Evolutionary conservation across 2,329 filamentous ascomycete genomes (phyloP).

Genomic region (Stachybotrys elegans): DNA sequence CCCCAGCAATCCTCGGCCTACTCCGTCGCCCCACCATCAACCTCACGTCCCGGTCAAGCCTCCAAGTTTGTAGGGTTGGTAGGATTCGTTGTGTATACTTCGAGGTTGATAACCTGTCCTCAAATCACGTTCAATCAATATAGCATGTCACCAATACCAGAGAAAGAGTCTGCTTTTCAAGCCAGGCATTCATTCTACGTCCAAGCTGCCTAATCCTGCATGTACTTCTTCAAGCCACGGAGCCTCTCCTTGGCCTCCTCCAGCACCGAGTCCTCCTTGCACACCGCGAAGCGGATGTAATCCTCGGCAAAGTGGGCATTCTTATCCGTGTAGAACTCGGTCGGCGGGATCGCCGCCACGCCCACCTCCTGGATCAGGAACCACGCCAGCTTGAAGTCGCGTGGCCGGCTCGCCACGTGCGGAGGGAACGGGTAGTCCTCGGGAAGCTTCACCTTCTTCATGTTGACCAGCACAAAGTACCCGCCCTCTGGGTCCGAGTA

Average conservation of each 20-base stretch:
- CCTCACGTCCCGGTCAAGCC: too few species aligned
- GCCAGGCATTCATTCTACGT: too few species aligned
- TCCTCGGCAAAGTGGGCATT: conserved; percentile 86
- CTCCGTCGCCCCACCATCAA: too few species aligned
- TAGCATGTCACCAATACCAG: too few species aligned
- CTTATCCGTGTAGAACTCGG: conserved; percentile 87
- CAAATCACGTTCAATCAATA: too few species aligned
- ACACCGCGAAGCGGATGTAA: conserved; percentile 92
- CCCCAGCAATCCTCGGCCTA: too few species aligned
- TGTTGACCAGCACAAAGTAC: conserved; percentile 95
- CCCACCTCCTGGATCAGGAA: conserved; percentile 96
- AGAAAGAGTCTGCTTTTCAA: too few species aligned
- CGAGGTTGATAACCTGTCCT: too few species aligned
- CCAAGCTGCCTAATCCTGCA: too few species aligned
- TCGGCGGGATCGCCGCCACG: conserved; percentile 91
- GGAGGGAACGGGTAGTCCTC: conserved; percentile 81
- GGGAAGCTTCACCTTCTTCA: conserved; percentile 81
- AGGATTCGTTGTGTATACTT: too few species aligned
- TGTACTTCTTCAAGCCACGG: conserved; percentile 68
- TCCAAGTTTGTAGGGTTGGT: too few species aligned
- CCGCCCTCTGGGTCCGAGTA: conserved; percentile 94
- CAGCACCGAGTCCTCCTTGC: conserved; percentile 84
- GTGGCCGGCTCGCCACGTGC: conserved; percentile 78
- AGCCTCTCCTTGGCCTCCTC: conserved; percentile 74
- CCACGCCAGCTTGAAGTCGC: conserved; percentile 94